phyloP scores from a whole-genome alignment of 2,329 filamentous ascomycete genomes.

The Daldinia sp. region DNA sequence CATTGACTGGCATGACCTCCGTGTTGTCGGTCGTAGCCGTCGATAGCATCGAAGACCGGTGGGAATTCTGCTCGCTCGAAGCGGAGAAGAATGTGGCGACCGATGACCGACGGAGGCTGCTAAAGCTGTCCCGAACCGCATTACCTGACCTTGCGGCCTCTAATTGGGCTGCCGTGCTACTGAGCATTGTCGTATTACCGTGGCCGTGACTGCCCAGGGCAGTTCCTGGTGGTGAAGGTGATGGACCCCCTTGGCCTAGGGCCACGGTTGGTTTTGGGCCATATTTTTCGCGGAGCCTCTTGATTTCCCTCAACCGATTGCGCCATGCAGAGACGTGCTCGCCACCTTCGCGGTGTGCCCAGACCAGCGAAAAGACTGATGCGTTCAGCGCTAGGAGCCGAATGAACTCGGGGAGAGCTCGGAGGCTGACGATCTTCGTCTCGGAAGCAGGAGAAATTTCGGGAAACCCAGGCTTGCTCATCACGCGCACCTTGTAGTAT shows the following conservation, averaged over 20 bases:
- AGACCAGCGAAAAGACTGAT: slow-evolving; percentile 92
- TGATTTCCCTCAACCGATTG: slow-evolving; percentile 84
- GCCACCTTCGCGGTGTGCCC: slow-evolving; percentile 77
- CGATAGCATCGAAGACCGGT: slow-evolving; percentile 66
- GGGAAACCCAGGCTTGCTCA: slow-evolving; percentile 88
- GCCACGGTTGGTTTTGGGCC: slow-evolving; percentile 51
- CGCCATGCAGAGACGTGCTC: slow-evolving; percentile 92
- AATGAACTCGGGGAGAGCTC: slow-evolving; percentile 84
- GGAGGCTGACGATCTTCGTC: slow-evolving; percentile 86
- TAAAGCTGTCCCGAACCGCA: slow-evolving; percentile 68
- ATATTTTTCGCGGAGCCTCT: slow-evolving; percentile 77
- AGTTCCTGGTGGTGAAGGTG: slow-evolving; percentile 46
- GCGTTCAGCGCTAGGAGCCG: slow-evolving; percentile 91
- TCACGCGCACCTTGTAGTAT: slow-evolving; percentile 90
- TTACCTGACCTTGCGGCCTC: slow-evolving; percentile 54
- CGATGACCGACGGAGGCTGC: slow-evolving; percentile 67
- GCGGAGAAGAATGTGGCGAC: slow-evolving; percentile 71
- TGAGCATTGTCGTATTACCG: slow-evolving; percentile 43
- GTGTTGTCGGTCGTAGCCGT: slow-evolving; percentile 63
- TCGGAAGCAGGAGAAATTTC: slow-evolving; percentile 90
- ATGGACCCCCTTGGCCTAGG: slow-evolving; percentile 32
- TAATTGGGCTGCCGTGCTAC: slow-evolving; percentile 44
- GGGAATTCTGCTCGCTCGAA: slow-evolving; percentile 64
- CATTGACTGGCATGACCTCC: slow-evolving; percentile 52
- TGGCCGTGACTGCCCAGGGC: slow-evolving; percentile 43